Percentiles rank a stretch among this genome's conserved stretches.
Evolutionary conservation across 2,329 filamentous ascomycete species (phyloP).

Genomic region (Calonectria leucothoes): DNA sequence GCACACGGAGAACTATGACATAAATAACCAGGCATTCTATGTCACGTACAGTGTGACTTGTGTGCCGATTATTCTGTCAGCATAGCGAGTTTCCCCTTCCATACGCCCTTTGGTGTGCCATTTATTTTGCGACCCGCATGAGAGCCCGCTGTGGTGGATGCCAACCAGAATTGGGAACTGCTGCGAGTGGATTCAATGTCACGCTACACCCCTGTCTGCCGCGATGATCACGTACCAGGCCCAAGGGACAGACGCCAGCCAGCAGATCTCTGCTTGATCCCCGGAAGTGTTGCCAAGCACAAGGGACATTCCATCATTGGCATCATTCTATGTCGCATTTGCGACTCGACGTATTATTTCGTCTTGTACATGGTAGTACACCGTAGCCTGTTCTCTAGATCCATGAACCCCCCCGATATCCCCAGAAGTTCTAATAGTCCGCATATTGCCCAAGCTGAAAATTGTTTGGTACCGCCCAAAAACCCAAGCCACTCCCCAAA

Average conservation of each 20-base stretch:
- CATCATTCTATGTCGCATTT: background rate
- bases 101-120: no score
- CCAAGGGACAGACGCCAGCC: no score
- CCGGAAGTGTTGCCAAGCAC: background rate
- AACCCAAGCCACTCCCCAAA: background rate
- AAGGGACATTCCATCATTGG: background rate
- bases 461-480: background rate
- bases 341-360: background rate
- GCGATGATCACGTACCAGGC: background rate
- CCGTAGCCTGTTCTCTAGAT: background rate
- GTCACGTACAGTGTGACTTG: no score
- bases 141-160: background rate
- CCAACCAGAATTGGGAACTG: background rate
- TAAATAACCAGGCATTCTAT: no score
- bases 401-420: background rate
- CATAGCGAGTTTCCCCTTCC: no score
- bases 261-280: background rate
- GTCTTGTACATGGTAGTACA: background rate
- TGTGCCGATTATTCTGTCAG: no score
- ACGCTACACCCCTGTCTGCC: constrained; percentile 3
- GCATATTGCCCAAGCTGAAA: background rate
- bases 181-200: background rate
- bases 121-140: no score
- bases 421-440: background rate
- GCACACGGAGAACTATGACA: no score